Conservation (phyloP, 1,139 yeast genomes). For the Taphrina communis region DNA sequence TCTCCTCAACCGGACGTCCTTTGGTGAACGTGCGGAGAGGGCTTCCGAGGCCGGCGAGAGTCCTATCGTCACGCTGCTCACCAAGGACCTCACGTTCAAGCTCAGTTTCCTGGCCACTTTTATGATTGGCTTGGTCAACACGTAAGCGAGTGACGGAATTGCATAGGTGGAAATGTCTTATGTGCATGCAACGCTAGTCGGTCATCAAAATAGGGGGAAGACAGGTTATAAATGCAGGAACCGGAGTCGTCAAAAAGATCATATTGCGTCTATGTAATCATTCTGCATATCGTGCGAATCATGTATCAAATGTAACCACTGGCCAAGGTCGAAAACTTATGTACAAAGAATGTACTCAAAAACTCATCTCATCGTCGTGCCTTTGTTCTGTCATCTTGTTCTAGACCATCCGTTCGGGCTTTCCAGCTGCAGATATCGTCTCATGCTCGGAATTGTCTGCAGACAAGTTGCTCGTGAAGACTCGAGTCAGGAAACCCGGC, state of each 20-base stretch:
- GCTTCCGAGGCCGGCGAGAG: slow-evolving; percentile 12
- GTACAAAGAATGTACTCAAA: neutral
- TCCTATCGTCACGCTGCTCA: slow-evolving; percentile 30
- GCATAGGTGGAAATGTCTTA: too few species aligned
- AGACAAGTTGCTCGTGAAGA: slow-evolving; percentile 12
- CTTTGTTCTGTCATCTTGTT: neutral
- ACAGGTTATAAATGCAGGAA: too few species aligned
- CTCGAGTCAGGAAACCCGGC: slow-evolving; percentile 23
- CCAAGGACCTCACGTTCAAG: slow-evolving; percentile 33
- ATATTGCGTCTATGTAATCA: neutral
- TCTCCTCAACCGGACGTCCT: slow-evolving; percentile 23
- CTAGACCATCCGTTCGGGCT: slow-evolving; percentile 9
- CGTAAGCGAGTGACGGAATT: neutral
- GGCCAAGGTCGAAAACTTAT: slow-evolving; percentile 6
- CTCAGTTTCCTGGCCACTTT: slow-evolving; percentile 36
- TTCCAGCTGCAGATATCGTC: neutral
- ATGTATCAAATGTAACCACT: neutral
- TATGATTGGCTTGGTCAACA: slow-evolving; percentile 36
- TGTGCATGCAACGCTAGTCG: too few species aligned
- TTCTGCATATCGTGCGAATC: too few species aligned
- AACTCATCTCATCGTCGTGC: neutral
- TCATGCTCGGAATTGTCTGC: neutral
- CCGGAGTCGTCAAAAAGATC: neutral
- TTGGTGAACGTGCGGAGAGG: slow-evolving; percentile 4
- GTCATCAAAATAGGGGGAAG: too few species aligned